A percentile compares a stretch with the other conserved stretches of the same genome.
Conservation (phyloP, 2,329 filamentous ascomycete species). For the Aspergillus ibericus region DNA sequence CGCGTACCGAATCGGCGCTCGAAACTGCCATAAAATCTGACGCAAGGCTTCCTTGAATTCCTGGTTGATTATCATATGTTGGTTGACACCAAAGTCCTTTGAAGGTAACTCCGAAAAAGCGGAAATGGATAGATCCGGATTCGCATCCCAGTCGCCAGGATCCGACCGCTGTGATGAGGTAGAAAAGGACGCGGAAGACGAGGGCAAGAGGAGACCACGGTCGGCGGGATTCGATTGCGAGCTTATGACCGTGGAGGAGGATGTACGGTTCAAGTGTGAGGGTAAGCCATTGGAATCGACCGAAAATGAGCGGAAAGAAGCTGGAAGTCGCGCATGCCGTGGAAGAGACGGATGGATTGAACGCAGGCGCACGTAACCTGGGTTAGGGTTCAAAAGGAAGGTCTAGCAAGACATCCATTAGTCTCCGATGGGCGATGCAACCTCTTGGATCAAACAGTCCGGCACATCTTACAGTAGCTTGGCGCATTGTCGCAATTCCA, state of each 20-base stretch:
- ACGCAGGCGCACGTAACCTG: slow-evolving; percentile 26
- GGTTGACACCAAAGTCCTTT: slow-evolving; percentile 85
- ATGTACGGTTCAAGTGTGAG: slow-evolving; percentile 15
- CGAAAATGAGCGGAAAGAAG: slow-evolving; percentile 31
- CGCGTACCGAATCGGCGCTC: slow-evolving; percentile 90
- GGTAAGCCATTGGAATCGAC: slow-evolving; percentile 23
- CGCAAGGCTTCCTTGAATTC: slow-evolving; percentile 91
- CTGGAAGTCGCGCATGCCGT: slow-evolving; percentile 18
- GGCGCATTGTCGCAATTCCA: slow-evolving; percentile 29
- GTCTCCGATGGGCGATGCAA: background rate
- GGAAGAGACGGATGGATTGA: slow-evolving; percentile 18
- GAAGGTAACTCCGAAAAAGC: slow-evolving; percentile 75
- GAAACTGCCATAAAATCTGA: slow-evolving; percentile 85
- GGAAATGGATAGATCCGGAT: slow-evolving; percentile 68
- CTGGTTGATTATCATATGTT: slow-evolving; percentile 92
- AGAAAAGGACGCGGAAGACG: slow-evolving; percentile 32
- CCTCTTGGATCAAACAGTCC: background rate
- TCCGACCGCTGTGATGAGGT: slow-evolving; percentile 33
- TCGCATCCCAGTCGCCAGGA: slow-evolving; percentile 70
- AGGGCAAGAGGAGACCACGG: slow-evolving; percentile 14
- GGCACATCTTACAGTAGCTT: slow-evolving; percentile 29
- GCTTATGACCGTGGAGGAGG: slow-evolving; percentile 18
- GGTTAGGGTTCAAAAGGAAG: slow-evolving; percentile 21
- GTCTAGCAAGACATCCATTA: slow-evolving; percentile 20
- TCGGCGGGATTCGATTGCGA: slow-evolving; percentile 16